Evolutionary conservation across 495 filamentous ascomycete species (phyloP).

Genomic region (Acidiella bohemica): DNA sequence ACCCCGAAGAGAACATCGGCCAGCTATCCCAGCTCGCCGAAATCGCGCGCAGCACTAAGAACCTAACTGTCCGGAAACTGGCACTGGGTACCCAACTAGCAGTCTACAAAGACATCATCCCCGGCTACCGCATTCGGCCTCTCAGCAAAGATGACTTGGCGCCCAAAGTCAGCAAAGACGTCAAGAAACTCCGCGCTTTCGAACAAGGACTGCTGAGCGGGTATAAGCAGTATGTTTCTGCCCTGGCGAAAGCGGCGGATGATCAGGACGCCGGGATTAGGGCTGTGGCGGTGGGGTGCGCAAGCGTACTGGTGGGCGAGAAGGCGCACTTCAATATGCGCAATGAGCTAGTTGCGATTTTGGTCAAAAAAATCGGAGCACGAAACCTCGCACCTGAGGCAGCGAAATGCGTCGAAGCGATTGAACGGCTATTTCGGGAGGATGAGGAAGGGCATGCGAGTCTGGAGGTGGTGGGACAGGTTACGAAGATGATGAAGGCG

Average conservation of each 20-base stretch:
- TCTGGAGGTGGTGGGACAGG: slow-evolving; percentile 68
- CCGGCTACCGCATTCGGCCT: slow-evolving; percentile 86
- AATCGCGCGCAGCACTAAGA: slow-evolving; percentile 53
- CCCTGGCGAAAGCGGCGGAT: slow-evolving; percentile 49
- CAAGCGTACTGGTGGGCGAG: slow-evolving; percentile 57
- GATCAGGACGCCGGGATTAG: slow-evolving; percentile 28
- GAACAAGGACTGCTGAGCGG: slow-evolving; percentile 70
- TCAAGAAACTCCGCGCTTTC: slow-evolving; percentile 61
- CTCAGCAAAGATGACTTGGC: slow-evolving; percentile 54
- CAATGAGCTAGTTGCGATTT: slow-evolving; percentile 67
- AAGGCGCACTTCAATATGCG: slow-evolving; percentile 97
- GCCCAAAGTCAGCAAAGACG: slow-evolving; percentile 83
- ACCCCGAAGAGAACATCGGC: slow-evolving; percentile 78
- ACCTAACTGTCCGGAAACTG: slow-evolving; percentile 66
- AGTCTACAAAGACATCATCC: slow-evolving; percentile 91
- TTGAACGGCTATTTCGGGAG: slow-evolving; percentile 69
- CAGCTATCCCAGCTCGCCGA: slow-evolving; percentile 58
- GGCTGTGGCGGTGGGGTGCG: slow-evolving; percentile 66
- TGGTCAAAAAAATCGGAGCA: slow-evolving; percentile 66
- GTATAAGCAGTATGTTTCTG: slow-evolving; percentile 74
- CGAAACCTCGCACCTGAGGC: slow-evolving; percentile 57
- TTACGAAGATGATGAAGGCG: slow-evolving; percentile 89
- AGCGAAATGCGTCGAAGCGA: slow-evolving; percentile 59
- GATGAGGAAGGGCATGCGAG: slow-evolving; percentile 82
- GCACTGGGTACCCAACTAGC: slow-evolving; percentile 72